phyloP scores from a whole-genome alignment of 2,329 filamentous ascomycete genomes.

The Pyricularia grisea region DNA sequence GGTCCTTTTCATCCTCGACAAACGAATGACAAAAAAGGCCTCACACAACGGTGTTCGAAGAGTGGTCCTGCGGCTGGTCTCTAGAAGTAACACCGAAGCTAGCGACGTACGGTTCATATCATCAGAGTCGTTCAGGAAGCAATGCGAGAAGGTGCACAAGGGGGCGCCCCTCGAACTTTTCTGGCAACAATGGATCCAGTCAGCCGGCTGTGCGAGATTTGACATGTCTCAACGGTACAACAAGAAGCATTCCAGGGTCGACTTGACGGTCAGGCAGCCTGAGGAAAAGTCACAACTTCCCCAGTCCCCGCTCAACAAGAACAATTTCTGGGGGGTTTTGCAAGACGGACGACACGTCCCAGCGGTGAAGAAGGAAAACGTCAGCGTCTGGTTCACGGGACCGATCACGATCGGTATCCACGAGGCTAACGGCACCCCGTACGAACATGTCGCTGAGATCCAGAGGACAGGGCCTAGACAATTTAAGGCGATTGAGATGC shows the following conservation, averaged over 20 bases:
- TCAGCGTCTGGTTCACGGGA: conserved; percentile 62
- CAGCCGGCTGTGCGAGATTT: conserved; percentile 82
- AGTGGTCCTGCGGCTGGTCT: conserved; percentile 77
- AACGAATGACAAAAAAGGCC: conserved; percentile 79
- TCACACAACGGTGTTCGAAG: conserved; percentile 64
- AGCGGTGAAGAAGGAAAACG: conserved; percentile 58
- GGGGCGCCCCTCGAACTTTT: conserved; percentile 67
- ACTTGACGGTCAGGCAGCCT: conserved; percentile 78
- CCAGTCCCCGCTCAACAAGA: conserved; percentile 51
- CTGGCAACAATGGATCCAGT: conserved; percentile 87
- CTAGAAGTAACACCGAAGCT: conserved; percentile 57
- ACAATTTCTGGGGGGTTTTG: conserved; percentile 74
- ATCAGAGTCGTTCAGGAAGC: conserved; percentile 65
- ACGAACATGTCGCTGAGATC: conserved; percentile 96
- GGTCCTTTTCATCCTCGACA: conserved; percentile 89
- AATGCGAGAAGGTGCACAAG: conserved; percentile 74
- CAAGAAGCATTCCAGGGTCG: conserved; percentile 92
- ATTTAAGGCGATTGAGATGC: conserved; percentile 52
- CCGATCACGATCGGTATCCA: conserved; percentile 98
- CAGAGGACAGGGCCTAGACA: conserved; percentile 29
- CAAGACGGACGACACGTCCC: conserved; percentile 64
- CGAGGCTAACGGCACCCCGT: conserved; percentile 94
- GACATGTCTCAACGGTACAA: conserved; percentile 86
- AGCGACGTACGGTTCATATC: conserved; percentile 54
- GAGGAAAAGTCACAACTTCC: conserved; percentile 48